Evolutionary conservation across 225 moss, liverwort and hornwort genomes (phyloP).

Genomic region (Takakia lepidozioides): DNA sequence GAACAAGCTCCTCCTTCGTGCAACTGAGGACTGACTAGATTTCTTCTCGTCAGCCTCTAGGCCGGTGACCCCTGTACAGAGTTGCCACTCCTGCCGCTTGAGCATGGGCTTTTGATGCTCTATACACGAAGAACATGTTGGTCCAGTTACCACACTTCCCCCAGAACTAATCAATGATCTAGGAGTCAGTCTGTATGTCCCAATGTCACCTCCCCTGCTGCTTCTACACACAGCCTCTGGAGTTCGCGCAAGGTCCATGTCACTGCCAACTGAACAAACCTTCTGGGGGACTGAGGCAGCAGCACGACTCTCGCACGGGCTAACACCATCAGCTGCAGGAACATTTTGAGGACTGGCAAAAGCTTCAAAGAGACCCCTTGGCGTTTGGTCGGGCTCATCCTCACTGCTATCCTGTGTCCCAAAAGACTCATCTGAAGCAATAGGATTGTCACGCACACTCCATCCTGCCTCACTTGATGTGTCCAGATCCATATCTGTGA

Average conservation of each 20-base stretch:
- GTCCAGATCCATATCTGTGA: conserved; percentile 51
- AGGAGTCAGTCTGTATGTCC: too few species aligned
- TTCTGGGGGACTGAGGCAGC: too few species aligned
- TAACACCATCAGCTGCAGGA: too few species aligned
- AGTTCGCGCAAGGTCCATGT: too few species aligned
- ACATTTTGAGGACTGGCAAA: conserved; percentile 10
- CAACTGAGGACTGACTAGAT: conserved; percentile 7
- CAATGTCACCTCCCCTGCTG: too few species aligned
- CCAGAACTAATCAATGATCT: too few species aligned
- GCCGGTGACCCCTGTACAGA: too few species aligned
- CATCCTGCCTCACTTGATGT: conserved; percentile 61
- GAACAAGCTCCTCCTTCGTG: conserved; percentile 1
- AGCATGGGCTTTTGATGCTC: not conserved
- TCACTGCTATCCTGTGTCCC: conserved; percentile 46
- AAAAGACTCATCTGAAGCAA: conserved; percentile 56
- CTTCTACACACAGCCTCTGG: not conserved
- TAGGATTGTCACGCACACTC: conserved; percentile 91
- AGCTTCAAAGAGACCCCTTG: conserved; percentile 13
- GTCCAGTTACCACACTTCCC: too few species aligned
- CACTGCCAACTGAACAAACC: too few species aligned
- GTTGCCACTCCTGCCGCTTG: not conserved
- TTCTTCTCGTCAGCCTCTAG: not conserved
- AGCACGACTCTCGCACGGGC: too few species aligned
- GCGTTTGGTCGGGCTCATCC: conserved; percentile 26
- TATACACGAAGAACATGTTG: too few species aligned